phyloP scores from a whole-genome alignment of 2,329 filamentous ascomycete species.

The Fusarium pseudonygamai region DNA sequence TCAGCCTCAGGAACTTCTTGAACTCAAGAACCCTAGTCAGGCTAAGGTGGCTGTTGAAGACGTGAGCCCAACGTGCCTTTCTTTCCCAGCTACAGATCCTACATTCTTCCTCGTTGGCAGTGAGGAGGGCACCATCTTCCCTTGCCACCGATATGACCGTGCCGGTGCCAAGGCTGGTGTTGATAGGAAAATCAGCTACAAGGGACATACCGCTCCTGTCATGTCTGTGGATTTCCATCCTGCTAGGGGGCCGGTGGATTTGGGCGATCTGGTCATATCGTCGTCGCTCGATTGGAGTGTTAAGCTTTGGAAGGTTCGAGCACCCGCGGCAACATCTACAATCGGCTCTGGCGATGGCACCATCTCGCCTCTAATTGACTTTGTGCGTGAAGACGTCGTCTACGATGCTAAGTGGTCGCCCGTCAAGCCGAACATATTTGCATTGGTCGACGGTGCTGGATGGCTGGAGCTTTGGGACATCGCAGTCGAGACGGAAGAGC shows the following conservation, averaged over 20 bases:
- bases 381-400: conserved; percentile 93
- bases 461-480: conserved; percentile 96
- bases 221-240: conserved; percentile 98
- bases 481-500: conserved; percentile 90
- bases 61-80: conserved; percentile 91
- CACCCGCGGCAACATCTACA: conserved; percentile 77
- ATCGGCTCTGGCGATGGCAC: conserved; percentile 60
- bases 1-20: conserved; percentile 92
- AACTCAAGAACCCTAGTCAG: conserved; percentile 84
- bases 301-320: conserved; percentile 94
- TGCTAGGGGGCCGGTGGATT: conserved; percentile 88
- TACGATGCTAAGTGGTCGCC: conserved; percentile 98
- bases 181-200: conserved; percentile 87
- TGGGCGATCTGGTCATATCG: conserved; percentile 93
- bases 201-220: conserved; percentile 90
- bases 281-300: conserved; percentile 96
- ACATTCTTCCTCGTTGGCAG: conserved; percentile 98
- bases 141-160: conserved; percentile 96
- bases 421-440: conserved; percentile 92
- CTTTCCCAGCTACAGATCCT: conserved; percentile 93
- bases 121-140: conserved; percentile 95
- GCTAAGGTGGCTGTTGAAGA: conserved; percentile 84
- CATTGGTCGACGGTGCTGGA: conserved; percentile 91
- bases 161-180: conserved; percentile 97
- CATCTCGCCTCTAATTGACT: conserved; percentile 83